Evolutionary conservation across 202 grass and related monocot species (phyloP).

Genomic region (Carex arenaria): DNA sequence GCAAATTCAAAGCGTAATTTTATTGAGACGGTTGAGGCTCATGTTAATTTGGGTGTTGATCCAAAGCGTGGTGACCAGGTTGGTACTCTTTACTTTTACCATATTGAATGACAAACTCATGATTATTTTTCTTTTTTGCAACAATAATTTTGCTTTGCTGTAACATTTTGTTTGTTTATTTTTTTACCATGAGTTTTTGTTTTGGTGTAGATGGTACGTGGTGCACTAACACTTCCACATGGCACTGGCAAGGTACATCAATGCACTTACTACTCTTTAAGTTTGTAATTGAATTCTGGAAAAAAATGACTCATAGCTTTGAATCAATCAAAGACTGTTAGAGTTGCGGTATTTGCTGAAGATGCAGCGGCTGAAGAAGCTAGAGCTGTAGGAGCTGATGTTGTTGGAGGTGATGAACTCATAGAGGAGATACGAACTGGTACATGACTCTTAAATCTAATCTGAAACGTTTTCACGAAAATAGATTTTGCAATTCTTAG

Average conservation of each 20-base stretch:
- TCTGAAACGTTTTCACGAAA: not conserved
- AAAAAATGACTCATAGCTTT: conserved; percentile 28
- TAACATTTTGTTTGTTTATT: not conserved
- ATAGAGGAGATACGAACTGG: conserved; percentile 85
- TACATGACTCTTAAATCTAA: conserved; percentile 14
- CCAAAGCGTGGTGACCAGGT: conserved; percentile 94
- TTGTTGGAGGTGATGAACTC: conserved; percentile 73
- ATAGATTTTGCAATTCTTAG: not conserved
- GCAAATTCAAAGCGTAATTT: conserved; percentile 69
- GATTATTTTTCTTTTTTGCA: not conserved
- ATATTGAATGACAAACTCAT: not conserved
- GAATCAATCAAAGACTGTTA: conserved; percentile 62
- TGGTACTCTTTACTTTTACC: not conserved
- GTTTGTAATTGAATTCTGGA: not conserved
- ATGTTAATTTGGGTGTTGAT: conserved; percentile 94
- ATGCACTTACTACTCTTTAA: not conserved
- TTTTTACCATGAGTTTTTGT: conserved; percentile 18
- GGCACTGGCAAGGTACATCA: conserved; percentile 81
- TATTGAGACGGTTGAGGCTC: conserved; percentile 88
- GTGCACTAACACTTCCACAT: conserved; percentile 83
- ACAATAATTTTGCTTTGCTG: not conserved
- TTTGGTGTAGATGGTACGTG: conserved; percentile 85
- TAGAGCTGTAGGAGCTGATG: conserved; percentile 77
- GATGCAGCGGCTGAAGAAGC: conserved; percentile 82
- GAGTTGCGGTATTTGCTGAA: conserved; percentile 98